These are phyloP conservation scores for Volvariella surrecta DNA, from an alignment of 1,284 basidiomycete genomes.

Conservation along the genomic window DNA sequence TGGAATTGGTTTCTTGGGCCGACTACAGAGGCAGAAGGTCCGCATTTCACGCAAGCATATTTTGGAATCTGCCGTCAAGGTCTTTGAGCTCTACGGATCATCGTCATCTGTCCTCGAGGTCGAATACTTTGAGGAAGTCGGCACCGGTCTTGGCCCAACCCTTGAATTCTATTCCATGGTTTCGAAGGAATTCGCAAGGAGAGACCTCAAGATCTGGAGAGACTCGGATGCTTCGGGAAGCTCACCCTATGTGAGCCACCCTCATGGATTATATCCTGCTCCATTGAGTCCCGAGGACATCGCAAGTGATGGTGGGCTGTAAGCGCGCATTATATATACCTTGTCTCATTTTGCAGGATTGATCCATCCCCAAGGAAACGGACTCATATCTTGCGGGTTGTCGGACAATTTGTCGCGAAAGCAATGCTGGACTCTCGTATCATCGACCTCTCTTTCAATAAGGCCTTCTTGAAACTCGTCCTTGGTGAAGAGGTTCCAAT, in stretches of 20 bases:
- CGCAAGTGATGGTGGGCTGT: conserved; percentile 64
- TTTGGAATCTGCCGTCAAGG: conserved; percentile 95
- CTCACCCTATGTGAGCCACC: conserved; percentile 71
- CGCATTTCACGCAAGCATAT: conserved; percentile 92
- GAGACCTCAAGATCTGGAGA: conserved; percentile 86
- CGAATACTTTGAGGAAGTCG: conserved; percentile 99
- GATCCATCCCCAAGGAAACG: conserved; percentile 53
- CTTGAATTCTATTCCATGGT: conserved; percentile 96
- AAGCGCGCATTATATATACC: conserved; percentile 20
- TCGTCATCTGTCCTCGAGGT: conserved; percentile 92
- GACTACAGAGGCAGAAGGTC: conserved; percentile 93
- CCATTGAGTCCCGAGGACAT: conserved; percentile 66
- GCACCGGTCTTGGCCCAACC: conserved; percentile 97
- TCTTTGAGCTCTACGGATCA: conserved; percentile 94
- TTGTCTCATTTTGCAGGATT: conserved; percentile 1
- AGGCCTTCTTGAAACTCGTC: conserved; percentile 83
- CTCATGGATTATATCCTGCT: conserved; percentile 83
- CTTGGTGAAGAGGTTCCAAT: conserved; percentile 81
- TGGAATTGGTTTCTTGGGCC: conserved; percentile 84
- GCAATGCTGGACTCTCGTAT: conserved; percentile 96
- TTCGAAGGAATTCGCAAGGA: conserved; percentile 86
- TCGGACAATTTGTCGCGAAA: conserved; percentile 98
- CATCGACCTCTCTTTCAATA: conserved; percentile 93
- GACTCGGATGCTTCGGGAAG: conserved; percentile 65
- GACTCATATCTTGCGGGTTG: conserved; percentile 78